Conservation (phyloP, 192 early-diverging fungal species). For the Rhizophagus sp. region DNA sequence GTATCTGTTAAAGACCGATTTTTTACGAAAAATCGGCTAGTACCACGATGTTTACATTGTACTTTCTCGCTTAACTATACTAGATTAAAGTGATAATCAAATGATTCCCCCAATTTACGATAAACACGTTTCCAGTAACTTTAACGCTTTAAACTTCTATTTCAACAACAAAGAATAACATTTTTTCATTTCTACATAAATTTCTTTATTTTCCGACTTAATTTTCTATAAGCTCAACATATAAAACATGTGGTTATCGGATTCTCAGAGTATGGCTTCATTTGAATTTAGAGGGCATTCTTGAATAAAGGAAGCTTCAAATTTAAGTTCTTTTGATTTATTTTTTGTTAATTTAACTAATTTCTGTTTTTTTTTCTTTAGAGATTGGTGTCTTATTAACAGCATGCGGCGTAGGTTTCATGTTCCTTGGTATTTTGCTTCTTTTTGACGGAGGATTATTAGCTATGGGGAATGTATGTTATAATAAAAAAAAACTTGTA, state of each 20-base stretch:
- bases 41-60: no score
- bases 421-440: slow-evolving; percentile 89
- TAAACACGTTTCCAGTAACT: no score
- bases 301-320: no score
- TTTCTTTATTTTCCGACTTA: not conserved
- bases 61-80: no score
- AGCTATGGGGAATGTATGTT: slow-evolving; percentile 92
- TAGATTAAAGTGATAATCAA: no score
- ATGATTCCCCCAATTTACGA: no score
- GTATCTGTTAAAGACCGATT: no score
- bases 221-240: not conserved
- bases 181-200: no score
- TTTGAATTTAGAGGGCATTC: not conserved
- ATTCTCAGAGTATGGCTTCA: not conserved
- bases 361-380: not conserved
- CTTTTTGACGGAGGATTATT: slow-evolving; percentile 95
- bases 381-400: slow-evolving; percentile 95
- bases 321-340: not conserved
- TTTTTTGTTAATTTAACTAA: not conserved
- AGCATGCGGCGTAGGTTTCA: slow-evolving; percentile 89
- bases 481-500: not conserved
- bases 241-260: not conserved
- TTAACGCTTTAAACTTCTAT: no score
- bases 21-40: no score
- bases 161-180: no score